These are phyloP conservation scores for Pichia nanzhaoensis DNA, from an alignment of 805 yeast species.

Conservation along the genomic window DNA sequence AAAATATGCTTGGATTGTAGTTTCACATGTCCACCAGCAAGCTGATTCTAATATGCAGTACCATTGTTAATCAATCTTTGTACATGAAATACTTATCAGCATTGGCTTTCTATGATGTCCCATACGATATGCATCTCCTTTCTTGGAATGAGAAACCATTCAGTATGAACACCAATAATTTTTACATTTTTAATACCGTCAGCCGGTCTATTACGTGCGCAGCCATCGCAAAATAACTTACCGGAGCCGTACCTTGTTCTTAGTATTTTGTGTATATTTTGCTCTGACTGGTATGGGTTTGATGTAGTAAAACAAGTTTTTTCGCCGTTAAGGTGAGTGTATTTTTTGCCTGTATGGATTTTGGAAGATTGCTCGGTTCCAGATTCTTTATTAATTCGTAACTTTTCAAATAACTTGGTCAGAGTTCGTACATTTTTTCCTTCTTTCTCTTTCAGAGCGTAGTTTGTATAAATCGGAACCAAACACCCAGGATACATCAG, in stretches of 20 bases:
- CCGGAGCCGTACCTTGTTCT: slow-evolving; percentile 41
- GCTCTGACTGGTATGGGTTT: slow-evolving; percentile 34
- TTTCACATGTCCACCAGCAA: too few species aligned
- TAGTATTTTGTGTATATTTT: slow-evolving; percentile 35
- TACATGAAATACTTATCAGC: background rate
- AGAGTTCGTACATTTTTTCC: background rate
- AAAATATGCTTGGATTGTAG: too few species aligned
- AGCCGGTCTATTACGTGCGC: slow-evolving; percentile 20
- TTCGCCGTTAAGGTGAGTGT: slow-evolving; percentile 6
- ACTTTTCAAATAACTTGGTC: background rate
- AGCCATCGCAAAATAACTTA: slow-evolving; percentile 41
- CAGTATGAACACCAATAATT: slow-evolving; percentile 34
- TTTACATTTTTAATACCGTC: background rate
- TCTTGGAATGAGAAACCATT: slow-evolving; percentile 53
- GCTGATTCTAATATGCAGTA: too few species aligned
- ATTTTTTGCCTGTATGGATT: slow-evolving; percentile 6
- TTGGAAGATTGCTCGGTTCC: too few species aligned
- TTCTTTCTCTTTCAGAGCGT: background rate
- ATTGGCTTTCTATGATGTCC: slow-evolving; percentile 12
- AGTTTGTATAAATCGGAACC: background rate
- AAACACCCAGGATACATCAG: slow-evolving; percentile 31
- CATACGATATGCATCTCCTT: slow-evolving; percentile 29
- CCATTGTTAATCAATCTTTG: background rate
- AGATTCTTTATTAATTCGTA: background rate
- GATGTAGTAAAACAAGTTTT: slow-evolving; percentile 33